phyloP scores from a whole-genome alignment of 2,329 filamentous ascomycete genomes.

The Xylaria sp. region DNA sequence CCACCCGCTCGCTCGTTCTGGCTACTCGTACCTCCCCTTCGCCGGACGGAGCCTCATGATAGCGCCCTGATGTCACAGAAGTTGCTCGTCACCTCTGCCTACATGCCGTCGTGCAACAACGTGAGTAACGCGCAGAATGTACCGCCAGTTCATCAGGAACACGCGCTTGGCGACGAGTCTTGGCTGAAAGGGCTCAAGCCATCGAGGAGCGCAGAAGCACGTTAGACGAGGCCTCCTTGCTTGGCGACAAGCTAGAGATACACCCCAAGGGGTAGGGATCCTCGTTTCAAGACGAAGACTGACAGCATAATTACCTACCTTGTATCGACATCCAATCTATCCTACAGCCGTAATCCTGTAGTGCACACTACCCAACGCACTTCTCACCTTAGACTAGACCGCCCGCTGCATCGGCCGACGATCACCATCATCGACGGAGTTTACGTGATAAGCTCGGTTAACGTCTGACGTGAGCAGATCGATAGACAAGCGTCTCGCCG shows the following conservation, averaged over 20 bases:
- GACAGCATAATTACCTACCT: background rate
- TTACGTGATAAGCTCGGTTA: background rate
- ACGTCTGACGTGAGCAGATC: background rate
- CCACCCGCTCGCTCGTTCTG: background rate
- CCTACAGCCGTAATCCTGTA: background rate
- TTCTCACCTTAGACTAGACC: background rate
- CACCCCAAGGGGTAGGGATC: background rate
- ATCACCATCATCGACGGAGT: background rate
- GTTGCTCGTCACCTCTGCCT: background rate
- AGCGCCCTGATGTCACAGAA: background rate
- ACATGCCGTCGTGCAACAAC: background rate
- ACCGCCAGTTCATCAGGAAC: background rate
- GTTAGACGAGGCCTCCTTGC: background rate
- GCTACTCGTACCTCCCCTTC: background rate
- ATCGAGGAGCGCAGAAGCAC: background rate
- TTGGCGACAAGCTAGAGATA: background rate
- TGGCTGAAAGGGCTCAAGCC: background rate
- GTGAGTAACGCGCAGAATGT: background rate
- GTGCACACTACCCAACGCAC: background rate
- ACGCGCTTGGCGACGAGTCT: background rate
- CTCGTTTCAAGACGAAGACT: background rate
- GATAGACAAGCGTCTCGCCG: background rate
- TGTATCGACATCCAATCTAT: background rate
- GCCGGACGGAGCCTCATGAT: background rate
- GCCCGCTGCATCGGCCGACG: background rate